Evolutionary conservation across 148 eudicot genomes (phyloP).

Genomic region (Silene latifolia): DNA sequence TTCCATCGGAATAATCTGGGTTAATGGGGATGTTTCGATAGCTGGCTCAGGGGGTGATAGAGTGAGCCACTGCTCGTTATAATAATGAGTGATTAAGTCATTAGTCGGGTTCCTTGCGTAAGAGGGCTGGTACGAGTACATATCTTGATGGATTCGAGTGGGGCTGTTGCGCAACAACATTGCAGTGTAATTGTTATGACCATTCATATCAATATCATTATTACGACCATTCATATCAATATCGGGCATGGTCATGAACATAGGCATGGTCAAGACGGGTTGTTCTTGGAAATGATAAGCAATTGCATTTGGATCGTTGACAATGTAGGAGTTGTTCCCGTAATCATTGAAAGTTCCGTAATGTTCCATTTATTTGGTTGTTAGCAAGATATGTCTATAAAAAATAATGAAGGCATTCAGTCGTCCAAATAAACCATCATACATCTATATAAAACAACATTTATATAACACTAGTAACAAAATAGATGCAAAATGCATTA

Average conservation of each 20-base stretch:
- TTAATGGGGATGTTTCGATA: neutral
- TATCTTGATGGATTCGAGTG: neutral
- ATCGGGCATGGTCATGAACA: neutral
- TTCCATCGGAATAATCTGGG: neutral
- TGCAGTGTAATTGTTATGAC: neutral
- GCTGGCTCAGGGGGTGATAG: neutral
- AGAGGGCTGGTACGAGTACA: neutral
- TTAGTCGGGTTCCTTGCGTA: neutral
- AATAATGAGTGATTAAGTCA: neutral
- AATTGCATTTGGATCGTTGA: too few relatives aligned
- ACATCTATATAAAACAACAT: too few relatives aligned
- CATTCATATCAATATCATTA: neutral
- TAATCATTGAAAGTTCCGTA: neutral
- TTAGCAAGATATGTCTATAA: neutral
- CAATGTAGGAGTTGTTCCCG: neutral
- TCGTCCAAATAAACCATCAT: too few relatives aligned
- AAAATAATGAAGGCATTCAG: too few relatives aligned
- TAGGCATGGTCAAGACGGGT: neutral
- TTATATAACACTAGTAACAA: neutral
- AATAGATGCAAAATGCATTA: too few relatives aligned
- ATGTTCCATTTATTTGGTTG: neutral
- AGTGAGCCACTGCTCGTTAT: neutral
- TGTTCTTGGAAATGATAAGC: neutral
- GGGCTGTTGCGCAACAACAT: neutral
- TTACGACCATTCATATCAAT: too few relatives aligned